phyloP scores from a whole-genome alignment of 495 filamentous ascomycete species.

The Elaphomyces granulatus region DNA sequence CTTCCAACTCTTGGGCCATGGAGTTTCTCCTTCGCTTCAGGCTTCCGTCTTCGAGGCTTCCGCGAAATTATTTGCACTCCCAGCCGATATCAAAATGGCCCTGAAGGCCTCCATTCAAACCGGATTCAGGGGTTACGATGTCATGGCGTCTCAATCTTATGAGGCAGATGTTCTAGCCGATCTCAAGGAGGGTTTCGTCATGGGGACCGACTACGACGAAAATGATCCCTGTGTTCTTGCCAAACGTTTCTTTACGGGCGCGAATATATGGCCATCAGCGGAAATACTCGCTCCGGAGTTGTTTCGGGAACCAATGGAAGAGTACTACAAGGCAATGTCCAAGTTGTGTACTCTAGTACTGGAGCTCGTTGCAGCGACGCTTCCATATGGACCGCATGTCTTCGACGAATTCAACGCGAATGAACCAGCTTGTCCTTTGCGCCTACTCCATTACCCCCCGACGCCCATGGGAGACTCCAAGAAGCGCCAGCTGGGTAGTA shows the following conservation, averaged over 20 bases:
- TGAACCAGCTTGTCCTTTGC: conserved; percentile 12
- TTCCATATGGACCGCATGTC: conserved; percentile 15
- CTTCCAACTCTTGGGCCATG: conserved; percentile 23
- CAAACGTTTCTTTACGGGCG: conserved; percentile 14
- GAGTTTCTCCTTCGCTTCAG: conserved; percentile 14
- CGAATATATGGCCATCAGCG: conserved; percentile 17
- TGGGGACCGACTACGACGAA: conserved; percentile 13
- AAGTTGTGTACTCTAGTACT: conserved; percentile 10
- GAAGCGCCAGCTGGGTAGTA: conserved; percentile 14
- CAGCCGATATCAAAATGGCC: conserved; percentile 14
- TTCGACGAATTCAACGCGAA: conserved; percentile 17
- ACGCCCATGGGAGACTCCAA: conserved; percentile 4
- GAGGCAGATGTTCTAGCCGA: conserved; percentile 13
- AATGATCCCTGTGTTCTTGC: conserved; percentile 20
- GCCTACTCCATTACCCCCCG: conserved; percentile 24
- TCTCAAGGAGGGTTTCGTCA: conserved; percentile 22
- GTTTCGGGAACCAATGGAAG: conserved; percentile 11
- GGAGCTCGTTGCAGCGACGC: conserved; percentile 9
- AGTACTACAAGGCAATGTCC: conserved; percentile 10
- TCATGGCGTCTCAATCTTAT: conserved; percentile 15
- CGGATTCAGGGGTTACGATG: conserved; percentile 20
- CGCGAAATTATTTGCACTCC: conserved; percentile 19
- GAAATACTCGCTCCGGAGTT: conserved; percentile 4
- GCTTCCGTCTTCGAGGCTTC: conserved; percentile 14
- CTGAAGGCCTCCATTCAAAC: conserved; percentile 10